Conservation (phyloP, 2,329 filamentous ascomycete species). For the Metarhizium rileyi region DNA sequence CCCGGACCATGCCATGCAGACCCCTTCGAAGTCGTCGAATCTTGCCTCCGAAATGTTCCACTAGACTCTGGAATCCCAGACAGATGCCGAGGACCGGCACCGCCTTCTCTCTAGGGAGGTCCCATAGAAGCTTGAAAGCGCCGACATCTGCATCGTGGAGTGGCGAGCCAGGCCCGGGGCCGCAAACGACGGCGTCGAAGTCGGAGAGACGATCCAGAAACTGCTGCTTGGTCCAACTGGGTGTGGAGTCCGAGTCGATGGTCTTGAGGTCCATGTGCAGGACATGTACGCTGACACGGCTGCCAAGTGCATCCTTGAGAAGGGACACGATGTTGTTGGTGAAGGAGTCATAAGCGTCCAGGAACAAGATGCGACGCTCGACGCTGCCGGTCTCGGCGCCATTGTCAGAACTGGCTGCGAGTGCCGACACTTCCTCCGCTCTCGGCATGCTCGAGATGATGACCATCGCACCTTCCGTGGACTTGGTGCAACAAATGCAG, state of each 20-base stretch:
- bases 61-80: slow-evolving; percentile 78
- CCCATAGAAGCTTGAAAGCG: slow-evolving; percentile 70
- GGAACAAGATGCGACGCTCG: slow-evolving; percentile 58
- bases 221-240: slow-evolving; percentile 36
- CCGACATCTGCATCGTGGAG: slow-evolving; percentile 66
- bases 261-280: slow-evolving; percentile 32
- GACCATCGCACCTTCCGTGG: background rate
- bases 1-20: slow-evolving; percentile 71
- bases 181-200: slow-evolving; percentile 81
- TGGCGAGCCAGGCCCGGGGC: slow-evolving; percentile 82
- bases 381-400: background rate
- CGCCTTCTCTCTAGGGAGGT: slow-evolving; percentile 43
- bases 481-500: background rate
- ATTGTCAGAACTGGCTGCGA: background rate
- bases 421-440: background rate
- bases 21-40: slow-evolving; percentile 61
- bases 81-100: slow-evolving; percentile 83
- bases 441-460: background rate
- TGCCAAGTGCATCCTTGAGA: slow-evolving; percentile 58
- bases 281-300: slow-evolving; percentile 47
- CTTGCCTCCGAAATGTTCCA: slow-evolving; percentile 54
- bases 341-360: slow-evolving; percentile 96
- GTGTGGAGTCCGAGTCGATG: slow-evolving; percentile 54
- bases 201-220: slow-evolving; percentile 31
- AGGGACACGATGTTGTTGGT: slow-evolving; percentile 88